Base-by-base conservation (phyloP, 2,329 filamentous ascomycete species). In the Chrysosporium keratinophilum region DNA sequence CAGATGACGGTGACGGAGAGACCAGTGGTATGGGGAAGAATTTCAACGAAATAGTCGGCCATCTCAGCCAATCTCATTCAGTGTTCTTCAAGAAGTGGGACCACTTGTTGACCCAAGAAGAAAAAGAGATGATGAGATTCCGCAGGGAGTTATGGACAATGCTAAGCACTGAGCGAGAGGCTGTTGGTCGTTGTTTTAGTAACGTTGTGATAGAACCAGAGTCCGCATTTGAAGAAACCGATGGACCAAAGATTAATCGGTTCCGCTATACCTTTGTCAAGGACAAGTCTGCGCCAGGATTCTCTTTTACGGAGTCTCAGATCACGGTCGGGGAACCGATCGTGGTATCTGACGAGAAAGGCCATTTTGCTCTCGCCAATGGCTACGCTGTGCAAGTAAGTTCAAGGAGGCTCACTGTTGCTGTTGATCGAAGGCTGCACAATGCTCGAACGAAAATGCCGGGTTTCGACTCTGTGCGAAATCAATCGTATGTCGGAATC, bases 61-160 rank as follows among this genome's bases (percentile, higher is more conserved):
- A 94, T 64, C 76, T 95, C n/a, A 87, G 80, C 5, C 77, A 84
- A 1, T 74, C 71, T 0, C 87, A 96, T 64, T 81, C 82, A 60
- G 79, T 83, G 0, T 98, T 97, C 67, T 96, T 98, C 69, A 77
- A 86, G 58, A 95, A 93, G 65, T 98, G 93, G 93, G 93, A 98
- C 68, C 79, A 84, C 49, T 76, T 98, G 12, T 75, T 98, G 37
- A 97, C 91, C 0, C 93, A 93, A 66, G 93, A 98, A 72, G 93
- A 98, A 67, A 88, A 85, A 62, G 89, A 95, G 63, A 82, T 86
- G 64, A 85, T 93, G 65, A 94, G 87, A 63, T 85, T 89, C 58
- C 83, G 89, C 57, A 79, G 89, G 59, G 93, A 98, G 66, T 74
- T 98, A 1, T 98, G 93, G 93, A 96, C 90, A 0, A 94, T 98